Base-by-base conservation (phyloP, 140 eudicot genomes). In the Oenanthe javanica region DNA sequence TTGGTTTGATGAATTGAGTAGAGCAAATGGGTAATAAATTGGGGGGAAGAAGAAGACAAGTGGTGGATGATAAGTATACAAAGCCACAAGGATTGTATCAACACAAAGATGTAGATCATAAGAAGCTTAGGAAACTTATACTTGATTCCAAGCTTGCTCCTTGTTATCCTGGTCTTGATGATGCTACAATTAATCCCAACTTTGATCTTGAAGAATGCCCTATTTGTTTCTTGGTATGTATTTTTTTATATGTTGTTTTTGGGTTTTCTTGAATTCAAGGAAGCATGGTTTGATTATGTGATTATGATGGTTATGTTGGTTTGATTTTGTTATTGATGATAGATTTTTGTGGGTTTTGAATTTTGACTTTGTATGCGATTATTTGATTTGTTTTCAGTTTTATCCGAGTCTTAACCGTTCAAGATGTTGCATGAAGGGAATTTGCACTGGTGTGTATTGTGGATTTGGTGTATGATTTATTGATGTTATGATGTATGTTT, bases 321-420 rank as follows among this genome's bases (percentile, higher is more conserved):
- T 72, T 49, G 21, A n/a, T 73, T 73, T 45, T 73, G 38, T 73
- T 9, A n/a, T n/a, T 45, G n/a, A 6, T 75, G 54, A 27, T 46
- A 36, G 70, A 52, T 55, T 50, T 45, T 45, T 48, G 72, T 47
- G 40, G 31, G 4, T 63, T 16, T 71, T 19, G 46, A 76, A 15
- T 76, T 54, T 76, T 42, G 52, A 69, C 21, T 31, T 82, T 40
- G 15, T 38, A 72, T 59, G 49, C 23, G 70, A 16, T 38, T 59
- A 46, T 74, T 73, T 82, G 27, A 67, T 52, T 51, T 63, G 2
- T 4, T 76, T 84, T 52, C 88, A 92, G 97, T 87, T 77, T 76
- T 92, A 92, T 88, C 97, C 97, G 31, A 92, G 96, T 79, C 89
- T 92, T 46, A 92, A 92, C 81, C 93, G 97, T 19, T 92, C 97